Evolutionary conservation across 106 monocot species (phyloP).

Genomic region (Narthecium ossifragum): DNA sequence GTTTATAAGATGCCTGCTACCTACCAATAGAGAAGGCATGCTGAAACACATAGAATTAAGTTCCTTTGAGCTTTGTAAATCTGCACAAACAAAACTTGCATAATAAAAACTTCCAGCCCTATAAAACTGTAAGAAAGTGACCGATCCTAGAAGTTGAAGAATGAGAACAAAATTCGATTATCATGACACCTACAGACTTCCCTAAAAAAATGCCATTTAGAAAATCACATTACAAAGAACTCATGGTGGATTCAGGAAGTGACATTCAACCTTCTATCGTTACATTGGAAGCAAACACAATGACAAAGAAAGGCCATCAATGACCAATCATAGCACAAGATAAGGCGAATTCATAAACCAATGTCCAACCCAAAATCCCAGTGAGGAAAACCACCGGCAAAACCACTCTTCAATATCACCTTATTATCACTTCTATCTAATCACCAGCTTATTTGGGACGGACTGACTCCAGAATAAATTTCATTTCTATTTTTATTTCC

Average conservation of each 20-base stretch:
- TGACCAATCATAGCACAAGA: neutral
- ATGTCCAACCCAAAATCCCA: too few relatives aligned
- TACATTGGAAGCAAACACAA: too few relatives aligned
- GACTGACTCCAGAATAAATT: too few relatives aligned
- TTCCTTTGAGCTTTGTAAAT: constrained; percentile 80
- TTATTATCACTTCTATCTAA: neutral
- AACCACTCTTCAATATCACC: too few relatives aligned
- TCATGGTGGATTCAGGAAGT: neutral
- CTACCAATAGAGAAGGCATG: constrained; percentile 79
- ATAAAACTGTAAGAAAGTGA: too few relatives aligned
- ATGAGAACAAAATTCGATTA: too few relatives aligned
- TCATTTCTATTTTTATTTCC: too few relatives aligned
- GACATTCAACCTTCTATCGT: too few relatives aligned
- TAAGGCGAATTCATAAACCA: neutral
- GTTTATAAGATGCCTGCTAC: neutral
- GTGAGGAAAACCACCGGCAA: too few relatives aligned
- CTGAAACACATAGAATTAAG: constrained; percentile 52
- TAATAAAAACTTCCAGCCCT: neutral
- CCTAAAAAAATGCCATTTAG: too few relatives aligned
- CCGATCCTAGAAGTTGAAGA: too few relatives aligned
- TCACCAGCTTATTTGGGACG: neutral
- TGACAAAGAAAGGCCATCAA: neutral
- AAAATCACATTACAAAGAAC: neutral
- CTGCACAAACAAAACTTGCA: constrained; percentile 17
- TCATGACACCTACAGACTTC: too few relatives aligned